These are phyloP conservation scores for Cryptosporidium ryanae DNA, from an alignment of 169 alveolate genomes.

Conservation along the genomic window DNA sequence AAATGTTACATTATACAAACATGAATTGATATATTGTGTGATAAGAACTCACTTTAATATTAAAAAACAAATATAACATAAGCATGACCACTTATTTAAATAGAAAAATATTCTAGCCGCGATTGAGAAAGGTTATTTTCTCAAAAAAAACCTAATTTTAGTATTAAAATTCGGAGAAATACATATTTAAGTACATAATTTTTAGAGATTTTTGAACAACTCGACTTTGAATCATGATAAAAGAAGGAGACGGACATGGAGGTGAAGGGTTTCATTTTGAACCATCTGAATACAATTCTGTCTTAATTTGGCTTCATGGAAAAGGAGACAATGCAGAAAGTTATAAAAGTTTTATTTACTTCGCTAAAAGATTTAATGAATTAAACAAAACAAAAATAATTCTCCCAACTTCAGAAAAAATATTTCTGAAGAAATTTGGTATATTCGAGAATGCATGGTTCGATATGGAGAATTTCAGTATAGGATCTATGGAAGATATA, in stretches of 20 bases:
- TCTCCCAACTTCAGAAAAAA: slow-evolving; percentile 17
- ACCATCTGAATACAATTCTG: slow-evolving; percentile 33
- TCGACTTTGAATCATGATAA: slow-evolving; percentile 48
- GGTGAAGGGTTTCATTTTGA: slow-evolving; percentile 57
- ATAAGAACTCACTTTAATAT: too few relatives aligned
- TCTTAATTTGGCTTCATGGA: slow-evolving; percentile 72
- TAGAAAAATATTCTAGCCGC: too few relatives aligned
- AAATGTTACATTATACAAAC: too few relatives aligned
- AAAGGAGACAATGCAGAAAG: slow-evolving; percentile 63
- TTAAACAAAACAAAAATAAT: slow-evolving; percentile 49
- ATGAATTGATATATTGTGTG: too few relatives aligned
- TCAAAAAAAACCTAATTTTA: too few relatives aligned
- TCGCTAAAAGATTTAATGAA: slow-evolving; percentile 15
- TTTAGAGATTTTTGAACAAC: too few relatives aligned
- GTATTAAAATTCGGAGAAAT: too few relatives aligned
- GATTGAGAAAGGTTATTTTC: too few relatives aligned
- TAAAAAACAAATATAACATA: too few relatives aligned
- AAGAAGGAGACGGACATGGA: slow-evolving; percentile 55
- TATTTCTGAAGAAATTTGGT: slow-evolving; percentile 15
- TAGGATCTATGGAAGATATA: slow-evolving; percentile 9
- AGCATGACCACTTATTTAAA: too few relatives aligned
- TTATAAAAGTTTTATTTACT: slow-evolving; percentile 7
- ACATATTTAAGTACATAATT: too few relatives aligned
- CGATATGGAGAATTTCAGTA: slow-evolving; percentile 42
- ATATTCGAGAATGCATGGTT: slow-evolving; percentile 53